These are phyloP conservation scores for Penicillium sp. DNA, from an alignment of 2,329 filamentous ascomycete genomes.

Conservation along the genomic window DNA sequence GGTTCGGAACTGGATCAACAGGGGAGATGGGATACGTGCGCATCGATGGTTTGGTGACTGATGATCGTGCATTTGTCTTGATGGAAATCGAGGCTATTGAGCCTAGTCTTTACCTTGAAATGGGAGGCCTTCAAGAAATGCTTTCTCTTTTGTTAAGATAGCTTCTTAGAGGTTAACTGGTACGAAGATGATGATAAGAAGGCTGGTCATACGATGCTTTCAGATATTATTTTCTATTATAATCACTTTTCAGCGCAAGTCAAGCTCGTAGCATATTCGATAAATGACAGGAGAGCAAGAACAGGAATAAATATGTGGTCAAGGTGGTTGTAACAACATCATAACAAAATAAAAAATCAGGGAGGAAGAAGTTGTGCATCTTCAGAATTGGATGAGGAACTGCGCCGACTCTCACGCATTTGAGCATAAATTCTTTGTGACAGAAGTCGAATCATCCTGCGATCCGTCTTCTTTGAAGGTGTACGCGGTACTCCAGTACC, in stretches of 20 bases:
- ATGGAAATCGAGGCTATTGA: not conserved
- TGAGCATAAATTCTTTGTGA: not conserved
- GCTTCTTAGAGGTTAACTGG: no score
- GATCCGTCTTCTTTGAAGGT: conserved; percentile 3
- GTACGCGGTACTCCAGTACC: not conserved
- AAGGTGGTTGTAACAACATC: not conserved
- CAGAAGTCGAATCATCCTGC: not conserved
- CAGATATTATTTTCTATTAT: no score
- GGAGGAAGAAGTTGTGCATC: not conserved
- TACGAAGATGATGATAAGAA: no score
- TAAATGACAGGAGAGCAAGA: no score
- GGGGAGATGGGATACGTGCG: not conserved
- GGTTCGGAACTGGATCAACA: not conserved
- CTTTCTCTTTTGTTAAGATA: not conserved
- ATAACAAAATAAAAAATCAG: not conserved
- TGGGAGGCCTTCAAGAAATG: not conserved
- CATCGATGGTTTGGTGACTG: not conserved
- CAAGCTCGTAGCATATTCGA: no score
- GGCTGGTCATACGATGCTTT: no score
- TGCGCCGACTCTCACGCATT: not conserved
- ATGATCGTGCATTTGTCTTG: not conserved
- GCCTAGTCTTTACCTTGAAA: not conserved
- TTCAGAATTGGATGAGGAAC: not conserved
- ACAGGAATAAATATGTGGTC: no score
- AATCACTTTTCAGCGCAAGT: no score